Conservation (phyloP, 768 basidiomycete species). For the Lactarius evosmus region DNA sequence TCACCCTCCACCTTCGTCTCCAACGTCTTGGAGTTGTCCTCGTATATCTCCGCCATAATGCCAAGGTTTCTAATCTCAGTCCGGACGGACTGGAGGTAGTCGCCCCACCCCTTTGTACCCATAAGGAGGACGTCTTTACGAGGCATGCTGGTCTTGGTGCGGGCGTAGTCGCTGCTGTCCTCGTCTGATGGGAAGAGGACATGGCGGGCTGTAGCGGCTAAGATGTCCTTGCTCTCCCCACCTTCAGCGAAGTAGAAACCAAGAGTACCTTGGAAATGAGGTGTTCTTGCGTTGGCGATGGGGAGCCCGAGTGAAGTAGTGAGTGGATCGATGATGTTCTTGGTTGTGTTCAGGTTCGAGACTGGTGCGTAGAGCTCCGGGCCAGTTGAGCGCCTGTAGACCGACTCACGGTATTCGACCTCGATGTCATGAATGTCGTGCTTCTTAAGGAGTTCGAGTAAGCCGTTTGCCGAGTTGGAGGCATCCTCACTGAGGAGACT, state of each 20-base stretch:
- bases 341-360: slow-evolving; percentile 32
- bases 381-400: slow-evolving; percentile 33
- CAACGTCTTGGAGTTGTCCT: not conserved
- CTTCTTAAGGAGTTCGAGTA: slow-evolving; percentile 36
- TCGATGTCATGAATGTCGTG: slow-evolving; percentile 37
- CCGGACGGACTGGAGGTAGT: slow-evolving; percentile 34
- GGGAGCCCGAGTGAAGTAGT: slow-evolving; percentile 37
- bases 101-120: slow-evolving; percentile 31
- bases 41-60: not conserved
- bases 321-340: slow-evolving; percentile 34
- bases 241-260: slow-evolving; percentile 38
- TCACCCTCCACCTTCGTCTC: not conserved
- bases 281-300: slow-evolving; percentile 36
- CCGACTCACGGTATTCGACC: slow-evolving; percentile 39
- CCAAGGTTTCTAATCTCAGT: slow-evolving; percentile 30
- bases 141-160: slow-evolving; percentile 30
- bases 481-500: slow-evolving; percentile 25
- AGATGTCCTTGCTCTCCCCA: slow-evolving; percentile 32
- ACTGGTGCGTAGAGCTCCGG: slow-evolving; percentile 36
- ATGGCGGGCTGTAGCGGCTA: slow-evolving; percentile 36
- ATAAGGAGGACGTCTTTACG: slow-evolving; percentile 35
- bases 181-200: slow-evolving; percentile 31
- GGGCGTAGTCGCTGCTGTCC: slow-evolving; percentile 32
- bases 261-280: slow-evolving; percentile 36
- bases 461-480: slow-evolving; percentile 34